Percentiles rank a stretch among this genome's conserved stretches.
These are phyloP conservation scores for Chenopodium suecicum DNA, from an alignment of 148 eudicot species.

Conservation along the genomic window DNA sequence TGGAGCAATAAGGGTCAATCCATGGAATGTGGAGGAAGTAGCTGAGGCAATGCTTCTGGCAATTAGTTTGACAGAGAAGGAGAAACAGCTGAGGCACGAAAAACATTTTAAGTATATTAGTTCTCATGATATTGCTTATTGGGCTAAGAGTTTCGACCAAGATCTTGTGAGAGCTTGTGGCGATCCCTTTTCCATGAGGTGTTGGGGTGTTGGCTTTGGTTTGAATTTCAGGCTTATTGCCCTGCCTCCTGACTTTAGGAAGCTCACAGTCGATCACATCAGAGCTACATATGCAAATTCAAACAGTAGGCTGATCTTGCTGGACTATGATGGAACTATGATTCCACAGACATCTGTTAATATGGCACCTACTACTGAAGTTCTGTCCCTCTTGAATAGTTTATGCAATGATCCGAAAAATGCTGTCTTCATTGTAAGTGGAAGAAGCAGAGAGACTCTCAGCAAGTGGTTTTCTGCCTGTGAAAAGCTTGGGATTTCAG, in stretches of 20 bases:
- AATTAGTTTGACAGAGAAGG: slow-evolving; percentile 45
- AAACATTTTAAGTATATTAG: slow-evolving; percentile 71
- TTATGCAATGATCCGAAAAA: slow-evolving; percentile 68
- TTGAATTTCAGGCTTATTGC: slow-evolving; percentile 67
- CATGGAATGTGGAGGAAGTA: slow-evolving; percentile 71
- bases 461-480: slow-evolving; percentile 67
- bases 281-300: slow-evolving; percentile 46
- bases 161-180: slow-evolving; percentile 75
- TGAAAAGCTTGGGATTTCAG: slow-evolving; percentile 65
- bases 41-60: slow-evolving; percentile 58
- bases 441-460: slow-evolving; percentile 55
- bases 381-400: slow-evolving; percentile 43
- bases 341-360: slow-evolving; percentile 50
- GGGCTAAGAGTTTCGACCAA: slow-evolving; percentile 77
- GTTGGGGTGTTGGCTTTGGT: slow-evolving; percentile 87
- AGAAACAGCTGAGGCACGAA: slow-evolving; percentile 71
- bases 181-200: slow-evolving; percentile 65
- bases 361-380: slow-evolving; percentile 52
- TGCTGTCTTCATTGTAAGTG: slow-evolving; percentile 76
- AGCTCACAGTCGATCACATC: slow-evolving; percentile 59
- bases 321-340: slow-evolving; percentile 84
- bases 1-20: slow-evolving; percentile 86
- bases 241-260: slow-evolving; percentile 64
- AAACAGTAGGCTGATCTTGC: slow-evolving; percentile 53
- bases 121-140: slow-evolving; percentile 80